Percentiles rank a stretch among this genome's conserved stretches.
These are phyloP conservation scores for Fusarium newnesense DNA, from an alignment of 2,329 filamentous ascomycete genomes.

Conservation along the genomic window DNA sequence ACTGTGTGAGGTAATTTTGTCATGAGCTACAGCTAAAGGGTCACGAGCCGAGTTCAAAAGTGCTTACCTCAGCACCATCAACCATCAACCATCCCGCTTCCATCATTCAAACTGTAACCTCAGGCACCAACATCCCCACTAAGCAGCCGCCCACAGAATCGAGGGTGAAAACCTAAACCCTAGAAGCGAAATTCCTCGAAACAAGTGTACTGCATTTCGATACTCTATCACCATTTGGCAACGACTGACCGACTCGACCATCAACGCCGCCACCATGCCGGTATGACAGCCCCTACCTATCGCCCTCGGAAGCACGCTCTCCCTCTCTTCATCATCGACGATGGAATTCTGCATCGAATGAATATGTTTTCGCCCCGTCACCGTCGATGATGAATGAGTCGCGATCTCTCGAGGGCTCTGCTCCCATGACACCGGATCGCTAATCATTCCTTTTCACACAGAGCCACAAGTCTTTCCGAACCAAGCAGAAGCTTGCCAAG, in stretches of 20 bases:
- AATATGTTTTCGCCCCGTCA: slow-evolving; percentile 4
- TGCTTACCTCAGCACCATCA: slow-evolving; percentile 16
- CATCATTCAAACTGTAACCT: slow-evolving; percentile 1
- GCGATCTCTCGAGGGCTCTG: slow-evolving; percentile 14
- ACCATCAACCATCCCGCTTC: neutral
- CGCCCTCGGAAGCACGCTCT: slow-evolving; percentile 4
- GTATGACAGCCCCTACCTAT: slow-evolving; percentile 46
- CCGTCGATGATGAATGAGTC: slow-evolving; percentile 16
- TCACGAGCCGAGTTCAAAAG: slow-evolving; percentile 6
- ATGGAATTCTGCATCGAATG: slow-evolving; percentile 10
- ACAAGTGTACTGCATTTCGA: slow-evolving; percentile 8
- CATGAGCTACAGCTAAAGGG: slow-evolving; percentile 8
- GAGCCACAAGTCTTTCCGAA: slow-evolving; percentile 99
- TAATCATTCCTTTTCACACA: slow-evolving; percentile 54
- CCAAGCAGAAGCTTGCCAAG: slow-evolving; percentile 99
- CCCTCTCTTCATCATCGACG: slow-evolving; percentile 25
- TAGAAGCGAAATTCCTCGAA: slow-evolving; percentile 36
- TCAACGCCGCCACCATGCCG: slow-evolving; percentile 55
- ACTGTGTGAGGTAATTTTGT: slow-evolving; percentile 24
- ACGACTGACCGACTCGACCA: slow-evolving; percentile 51
- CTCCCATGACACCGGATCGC: slow-evolving; percentile 29
- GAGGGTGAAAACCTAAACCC: slow-evolving; percentile 55
- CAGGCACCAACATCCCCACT: slow-evolving; percentile 25
- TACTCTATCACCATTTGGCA: slow-evolving; percentile 47
- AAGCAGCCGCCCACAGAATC: slow-evolving; percentile 38